Evolutionary conservation across 2,329 filamentous ascomycete species (phyloP).

Genomic region (Boeremia lycopersici): DNA sequence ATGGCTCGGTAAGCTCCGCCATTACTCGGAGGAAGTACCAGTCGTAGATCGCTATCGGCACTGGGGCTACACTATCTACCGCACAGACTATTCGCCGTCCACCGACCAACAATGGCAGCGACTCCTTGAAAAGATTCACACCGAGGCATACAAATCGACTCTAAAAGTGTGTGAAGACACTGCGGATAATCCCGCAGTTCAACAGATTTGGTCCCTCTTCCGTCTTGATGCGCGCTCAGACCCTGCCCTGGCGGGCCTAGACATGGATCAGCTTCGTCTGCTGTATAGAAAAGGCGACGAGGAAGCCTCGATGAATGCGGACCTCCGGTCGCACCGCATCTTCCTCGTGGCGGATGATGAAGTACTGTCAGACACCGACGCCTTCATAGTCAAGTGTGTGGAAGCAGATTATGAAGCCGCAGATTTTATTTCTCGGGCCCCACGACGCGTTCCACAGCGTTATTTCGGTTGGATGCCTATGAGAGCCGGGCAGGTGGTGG

Average conservation of each 20-base stretch:
- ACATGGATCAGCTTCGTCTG: conserved; percentile 19
- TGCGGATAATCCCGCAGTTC: conserved; percentile 1
- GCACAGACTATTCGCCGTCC: conserved; percentile 16
- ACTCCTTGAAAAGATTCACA: conserved; percentile 18
- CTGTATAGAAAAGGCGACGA: conserved; percentile 18
- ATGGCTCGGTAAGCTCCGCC: too few species aligned
- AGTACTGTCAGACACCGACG: neutral
- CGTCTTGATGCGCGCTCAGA: conserved; percentile 22
- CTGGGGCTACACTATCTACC: conserved; percentile 27
- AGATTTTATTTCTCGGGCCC: too few species aligned
- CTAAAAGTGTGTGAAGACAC: neutral
- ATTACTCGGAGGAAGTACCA: too few species aligned
- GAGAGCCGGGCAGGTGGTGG: too few species aligned
- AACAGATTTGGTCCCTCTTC: conserved; percentile 18
- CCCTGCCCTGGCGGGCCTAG: conserved; percentile 12
- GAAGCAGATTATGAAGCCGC: neutral
- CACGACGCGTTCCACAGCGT: too few species aligned
- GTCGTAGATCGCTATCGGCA: too few species aligned
- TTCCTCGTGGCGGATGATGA: neutral
- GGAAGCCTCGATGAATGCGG: neutral
- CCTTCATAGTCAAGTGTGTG: neutral
- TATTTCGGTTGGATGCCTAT: too few species aligned
- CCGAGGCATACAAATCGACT: conserved; percentile 1
- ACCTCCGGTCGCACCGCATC: neutral
- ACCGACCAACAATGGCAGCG: conserved; percentile 22